Evolutionary conservation across 306 rosid genomes (phyloP).

Genomic region (Betula pendula): DNA sequence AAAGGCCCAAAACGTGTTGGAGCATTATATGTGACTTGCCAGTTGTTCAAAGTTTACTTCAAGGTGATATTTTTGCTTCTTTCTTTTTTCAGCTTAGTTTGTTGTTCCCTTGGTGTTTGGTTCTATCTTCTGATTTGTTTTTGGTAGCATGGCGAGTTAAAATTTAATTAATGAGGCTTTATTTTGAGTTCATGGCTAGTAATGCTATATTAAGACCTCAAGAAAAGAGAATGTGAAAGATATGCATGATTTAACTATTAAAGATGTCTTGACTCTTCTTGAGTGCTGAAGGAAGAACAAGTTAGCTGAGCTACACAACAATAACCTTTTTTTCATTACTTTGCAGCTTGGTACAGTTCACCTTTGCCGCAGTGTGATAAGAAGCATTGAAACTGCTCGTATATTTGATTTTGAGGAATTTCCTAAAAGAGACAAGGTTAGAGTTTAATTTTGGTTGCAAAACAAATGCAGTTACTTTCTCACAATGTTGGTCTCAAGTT

Average conservation of each 20-base stretch:
- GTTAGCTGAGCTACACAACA: constrained; percentile 17
- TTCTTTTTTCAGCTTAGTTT: constrained; percentile 20
- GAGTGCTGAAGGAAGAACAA: constrained; percentile 6
- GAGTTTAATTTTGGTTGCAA: constrained; percentile 20
- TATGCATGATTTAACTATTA: background rate
- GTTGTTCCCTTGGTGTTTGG: background rate
- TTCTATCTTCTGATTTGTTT: constrained; percentile 9
- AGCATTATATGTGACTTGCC: constrained; percentile 90
- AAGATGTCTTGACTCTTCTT: background rate
- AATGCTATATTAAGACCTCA: background rate
- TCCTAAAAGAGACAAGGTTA: constrained; percentile 94
- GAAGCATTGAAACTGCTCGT: constrained; percentile 96
- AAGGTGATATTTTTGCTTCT: constrained; percentile 52
- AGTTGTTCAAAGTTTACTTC: constrained; percentile 89
- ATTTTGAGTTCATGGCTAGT: background rate
- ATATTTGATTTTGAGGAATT: constrained; percentile 98
- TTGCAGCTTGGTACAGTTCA: constrained; percentile 96
- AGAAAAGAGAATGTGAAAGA: background rate
- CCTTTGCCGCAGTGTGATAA: constrained; percentile 94
- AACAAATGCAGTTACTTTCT: background rate
- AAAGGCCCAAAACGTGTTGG: constrained; percentile 98
- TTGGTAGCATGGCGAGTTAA: constrained; percentile 11
- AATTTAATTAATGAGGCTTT: background rate
- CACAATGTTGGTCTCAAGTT: background rate
- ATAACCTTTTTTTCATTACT: constrained; percentile 28